Conservation (phyloP, 768 basidiomycete genomes). For the Coprinopsis strossmayeri region DNA sequence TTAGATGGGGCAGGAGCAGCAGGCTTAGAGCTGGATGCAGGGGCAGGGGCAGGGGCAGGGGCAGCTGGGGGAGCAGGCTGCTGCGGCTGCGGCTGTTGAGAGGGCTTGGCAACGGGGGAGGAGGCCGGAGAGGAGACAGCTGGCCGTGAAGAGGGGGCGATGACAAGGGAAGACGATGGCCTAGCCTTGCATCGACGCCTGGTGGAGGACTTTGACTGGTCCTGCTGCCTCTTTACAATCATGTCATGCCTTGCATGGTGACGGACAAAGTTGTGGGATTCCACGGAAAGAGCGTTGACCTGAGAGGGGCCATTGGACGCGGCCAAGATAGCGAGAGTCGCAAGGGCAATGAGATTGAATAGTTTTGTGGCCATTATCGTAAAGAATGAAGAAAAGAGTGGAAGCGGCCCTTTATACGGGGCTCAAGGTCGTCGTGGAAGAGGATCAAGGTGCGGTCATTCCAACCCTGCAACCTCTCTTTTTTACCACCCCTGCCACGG, state of each 20-base stretch:
- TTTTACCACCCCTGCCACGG: too few relatives aligned
- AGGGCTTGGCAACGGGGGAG: slow-evolving; percentile 1
- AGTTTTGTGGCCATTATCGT: slow-evolving; percentile 44
- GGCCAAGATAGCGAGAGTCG: slow-evolving; percentile 51
- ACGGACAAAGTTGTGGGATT: slow-evolving; percentile 35
- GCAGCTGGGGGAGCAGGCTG: slow-evolving; percentile 8
- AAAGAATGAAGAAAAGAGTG: slow-evolving; percentile 20
- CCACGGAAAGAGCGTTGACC: slow-evolving; percentile 48
- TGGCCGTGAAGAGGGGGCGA: too few relatives aligned
- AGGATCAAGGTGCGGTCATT: too few relatives aligned
- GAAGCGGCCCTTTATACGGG: slow-evolving; percentile 16
- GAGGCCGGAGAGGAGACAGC: slow-evolving; percentile 14
- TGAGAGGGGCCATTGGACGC: slow-evolving; percentile 39
- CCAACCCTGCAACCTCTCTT: too few relatives aligned
- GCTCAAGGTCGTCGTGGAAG: slow-evolving; percentile 10
- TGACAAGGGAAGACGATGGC: slow-evolving; percentile 24
- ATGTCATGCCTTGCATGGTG: slow-evolving; percentile 33
- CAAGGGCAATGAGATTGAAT: slow-evolving; percentile 51
- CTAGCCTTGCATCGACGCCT: slow-evolving; percentile 53
- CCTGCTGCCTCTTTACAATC: slow-evolving; percentile 45
- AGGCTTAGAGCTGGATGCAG: slow-evolving; percentile 15
- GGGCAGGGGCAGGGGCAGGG: slow-evolving; percentile 9
- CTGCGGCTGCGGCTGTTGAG: slow-evolving; percentile 3
- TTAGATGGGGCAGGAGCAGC: too few relatives aligned
- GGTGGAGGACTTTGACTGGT: slow-evolving; percentile 24